A percentile compares a stretch with the other conserved stretches of the same genome.
These are phyloP conservation scores for Cyclostephanos invisitatus DNA, from an alignment of 108 stramenopile genomes.

Conservation along the genomic window DNA sequence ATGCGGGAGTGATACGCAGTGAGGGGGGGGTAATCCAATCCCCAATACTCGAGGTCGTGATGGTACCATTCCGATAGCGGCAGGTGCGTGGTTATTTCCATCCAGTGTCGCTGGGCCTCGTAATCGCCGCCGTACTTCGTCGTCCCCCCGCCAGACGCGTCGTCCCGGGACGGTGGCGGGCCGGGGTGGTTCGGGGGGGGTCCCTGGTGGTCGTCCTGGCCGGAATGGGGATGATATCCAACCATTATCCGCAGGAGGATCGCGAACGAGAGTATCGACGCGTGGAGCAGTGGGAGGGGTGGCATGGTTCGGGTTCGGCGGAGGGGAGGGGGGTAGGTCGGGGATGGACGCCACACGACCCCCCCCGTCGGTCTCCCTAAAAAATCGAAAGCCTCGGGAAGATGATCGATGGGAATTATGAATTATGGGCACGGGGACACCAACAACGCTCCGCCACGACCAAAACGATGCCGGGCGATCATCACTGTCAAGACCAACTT, in stretches of 20 bases:
- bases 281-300: background rate
- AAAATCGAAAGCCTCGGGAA: too few relatives aligned
- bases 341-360: too few relatives aligned
- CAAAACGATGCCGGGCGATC: too few relatives aligned
- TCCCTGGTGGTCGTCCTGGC: slow-evolving; percentile 85
- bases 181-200: too few relatives aligned
- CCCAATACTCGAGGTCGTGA: slow-evolving; percentile 92
- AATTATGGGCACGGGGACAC: too few relatives aligned
- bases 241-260: slow-evolving; percentile 63
- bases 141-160: background rate
- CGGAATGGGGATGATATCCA: slow-evolving; percentile 76
- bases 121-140: slow-evolving; percentile 90
- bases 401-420: too few relatives aligned
- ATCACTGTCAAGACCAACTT: too few relatives aligned
- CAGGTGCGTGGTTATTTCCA: slow-evolving; percentile 89
- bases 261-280: slow-evolving; percentile 28
- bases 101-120: slow-evolving; percentile 98
- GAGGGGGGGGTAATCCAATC: slow-evolving; percentile 95
- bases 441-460: too few relatives aligned
- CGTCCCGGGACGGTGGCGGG: background rate
- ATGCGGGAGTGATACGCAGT: slow-evolving; percentile 84
- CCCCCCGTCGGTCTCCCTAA: too few relatives aligned
- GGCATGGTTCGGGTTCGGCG: too few relatives aligned
- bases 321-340: background rate
- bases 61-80: slow-evolving; percentile 90